Evolutionary conservation across 2,329 filamentous ascomycete genomes (phyloP).

Genomic region (Sclerotinia glacialis): DNA sequence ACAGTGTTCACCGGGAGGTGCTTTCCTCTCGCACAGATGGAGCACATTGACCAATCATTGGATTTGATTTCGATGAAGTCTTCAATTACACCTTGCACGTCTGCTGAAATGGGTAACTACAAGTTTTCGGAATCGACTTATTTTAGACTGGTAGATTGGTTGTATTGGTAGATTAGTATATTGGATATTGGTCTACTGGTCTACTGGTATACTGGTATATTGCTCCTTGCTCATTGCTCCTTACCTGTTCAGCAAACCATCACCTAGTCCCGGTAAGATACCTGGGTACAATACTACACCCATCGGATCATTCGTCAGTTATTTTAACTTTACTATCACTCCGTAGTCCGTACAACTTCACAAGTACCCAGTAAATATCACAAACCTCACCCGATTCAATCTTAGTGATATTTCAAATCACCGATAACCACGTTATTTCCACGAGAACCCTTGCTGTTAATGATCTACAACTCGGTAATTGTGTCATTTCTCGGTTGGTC

Average conservation of each 20-base stretch:
- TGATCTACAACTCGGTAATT: constrained; percentile 18
- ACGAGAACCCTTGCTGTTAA: background rate
- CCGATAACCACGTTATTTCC: background rate
- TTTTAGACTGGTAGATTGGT: no score
- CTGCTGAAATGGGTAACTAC: no score
- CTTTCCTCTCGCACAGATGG: constrained; percentile 4
- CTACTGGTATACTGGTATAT: no score
- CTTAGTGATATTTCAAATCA: background rate
- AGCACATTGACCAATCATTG: constrained; percentile 4
- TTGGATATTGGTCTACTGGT: no score
- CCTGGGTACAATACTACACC: no score
- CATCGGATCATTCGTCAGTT: background rate
- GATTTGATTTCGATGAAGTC: background rate
- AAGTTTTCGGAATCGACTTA: background rate
- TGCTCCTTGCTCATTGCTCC: no score
- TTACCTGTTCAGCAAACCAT: background rate
- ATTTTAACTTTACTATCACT: no score
- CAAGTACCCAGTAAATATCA: background rate
- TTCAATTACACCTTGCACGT: background rate
- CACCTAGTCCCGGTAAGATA: no score
- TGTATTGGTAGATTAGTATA: background rate
- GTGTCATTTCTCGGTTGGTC: constrained; percentile 17
- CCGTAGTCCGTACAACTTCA: no score
- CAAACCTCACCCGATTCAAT: background rate
- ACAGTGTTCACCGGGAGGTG: constrained; percentile 6